Evolutionary conservation across 495 filamentous ascomycete genomes (phyloP), one percentile per base, ranked within the genome.

Genomic region (Trichoderma erinaceum): DNA sequence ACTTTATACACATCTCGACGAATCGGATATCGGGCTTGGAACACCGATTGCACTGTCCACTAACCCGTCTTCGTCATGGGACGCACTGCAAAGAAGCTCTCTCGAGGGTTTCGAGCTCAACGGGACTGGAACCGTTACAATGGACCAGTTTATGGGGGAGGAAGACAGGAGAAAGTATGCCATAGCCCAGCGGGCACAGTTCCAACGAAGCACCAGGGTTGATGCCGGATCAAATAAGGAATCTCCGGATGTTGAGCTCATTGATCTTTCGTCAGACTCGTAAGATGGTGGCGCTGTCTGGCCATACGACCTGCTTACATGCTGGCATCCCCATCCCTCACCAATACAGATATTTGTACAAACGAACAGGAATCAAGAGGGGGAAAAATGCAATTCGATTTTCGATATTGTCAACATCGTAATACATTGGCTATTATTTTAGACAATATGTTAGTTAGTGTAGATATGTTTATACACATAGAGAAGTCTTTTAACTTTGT

Each of bases 111-210:
- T 61, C 56, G 25, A 29, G 27, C 23, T 61, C 12, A 61, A 32
- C 56, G 56, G 23, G 32, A 10, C 56, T 16, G 27, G 25, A 7
- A 6, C 27, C 27, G 25, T 61, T 61, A 29, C 88, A 46, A 90
- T 97, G 11, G 94, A 97, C 70, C 92, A 86, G 74, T 84, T 96
- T 70, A 90, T 95, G 87, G 89, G 86, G 48, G 89, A 90, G 27
- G 89, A 93, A 76, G 90, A 93, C 71, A 80, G 85, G 38, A 83
- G 81, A 69, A 93, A 91, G 73, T 88, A 90, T 67, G 81, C 85
- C 68, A 81, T 89, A 73, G 88, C 88, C 11, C 88, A 88, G 73
- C 50, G 46, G 46, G 63, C 63, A 58, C 27, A 46, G 16, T 32
- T 29, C 12, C 56, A 61, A 25, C 56, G 56, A 25, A 52, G 23